Conservation (phyloP, 2,329 filamentous ascomycete genomes). For the Raffaelea ambrosiae region DNA sequence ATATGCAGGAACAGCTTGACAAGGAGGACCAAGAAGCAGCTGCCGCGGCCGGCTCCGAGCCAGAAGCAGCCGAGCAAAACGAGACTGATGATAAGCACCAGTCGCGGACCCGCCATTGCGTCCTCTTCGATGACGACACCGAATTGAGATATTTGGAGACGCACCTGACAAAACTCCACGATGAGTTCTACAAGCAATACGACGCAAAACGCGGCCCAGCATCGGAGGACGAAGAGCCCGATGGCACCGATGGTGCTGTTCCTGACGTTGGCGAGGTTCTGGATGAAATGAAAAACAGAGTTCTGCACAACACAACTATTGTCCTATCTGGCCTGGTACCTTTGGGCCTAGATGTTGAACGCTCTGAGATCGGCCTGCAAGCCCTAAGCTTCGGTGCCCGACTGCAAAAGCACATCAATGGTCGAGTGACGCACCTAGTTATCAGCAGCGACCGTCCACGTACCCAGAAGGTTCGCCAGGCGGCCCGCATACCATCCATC, state of each 20-base stretch:
- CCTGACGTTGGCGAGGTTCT: conserved; percentile 85
- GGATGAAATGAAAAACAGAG: conserved; percentile 66
- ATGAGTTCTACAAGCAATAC: conserved; percentile 75
- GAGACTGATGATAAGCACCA: conserved; percentile 11
- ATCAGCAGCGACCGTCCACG: conserved; percentile 63
- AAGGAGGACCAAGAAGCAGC: conserved; percentile 65
- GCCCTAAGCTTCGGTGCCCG: conserved; percentile 76
- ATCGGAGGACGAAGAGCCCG: conserved; percentile 29
- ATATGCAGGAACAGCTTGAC: conserved; percentile 86
- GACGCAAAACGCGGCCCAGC: conserved; percentile 41
- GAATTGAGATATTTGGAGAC: conserved; percentile 72
- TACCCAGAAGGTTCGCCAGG: conserved; percentile 86
- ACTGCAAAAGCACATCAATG: conserved; percentile 47
- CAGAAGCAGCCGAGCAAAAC: conserved; percentile 2
- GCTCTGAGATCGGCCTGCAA: conserved; percentile 81
- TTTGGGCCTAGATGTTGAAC: conserved; percentile 66
- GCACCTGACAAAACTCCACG: conserved; percentile 68
- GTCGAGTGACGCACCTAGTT: conserved; percentile 65
- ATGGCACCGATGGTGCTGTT: neutral
- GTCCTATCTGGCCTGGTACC: conserved; percentile 90
- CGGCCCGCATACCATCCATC: conserved; percentile 68
- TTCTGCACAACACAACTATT: conserved; percentile 67
- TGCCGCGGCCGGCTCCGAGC: conserved; percentile 26
- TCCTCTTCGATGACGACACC: conserved; percentile 80
- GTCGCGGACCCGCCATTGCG: conserved; percentile 50